These are phyloP conservation scores for Mycena venus DNA, from an alignment of 768 basidiomycete species.

Conservation along the genomic window DNA sequence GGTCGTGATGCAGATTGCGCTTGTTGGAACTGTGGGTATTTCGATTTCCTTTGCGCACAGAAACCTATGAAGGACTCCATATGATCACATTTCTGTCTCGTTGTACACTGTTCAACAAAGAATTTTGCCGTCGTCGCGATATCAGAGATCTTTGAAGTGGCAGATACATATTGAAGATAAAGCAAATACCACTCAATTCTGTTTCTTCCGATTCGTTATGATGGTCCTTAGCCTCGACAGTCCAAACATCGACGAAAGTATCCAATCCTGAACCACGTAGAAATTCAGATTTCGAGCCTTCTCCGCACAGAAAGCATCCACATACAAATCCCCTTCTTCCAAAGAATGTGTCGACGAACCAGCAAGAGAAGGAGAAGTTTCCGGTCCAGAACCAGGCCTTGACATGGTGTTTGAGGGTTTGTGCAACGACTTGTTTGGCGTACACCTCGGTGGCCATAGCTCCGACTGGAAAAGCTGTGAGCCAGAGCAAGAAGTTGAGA, in stretches of 20 bases:
- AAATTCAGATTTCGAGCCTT: not conserved
- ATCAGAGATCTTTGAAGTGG: too few relatives aligned
- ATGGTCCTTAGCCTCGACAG: conserved; percentile 21
- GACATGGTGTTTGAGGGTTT: conserved; percentile 27
- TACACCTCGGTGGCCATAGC: conserved; percentile 33
- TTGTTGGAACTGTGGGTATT: conserved; percentile 30
- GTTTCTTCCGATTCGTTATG: conserved; percentile 7
- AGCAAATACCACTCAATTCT: not conserved
- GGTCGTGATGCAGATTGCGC: conserved; percentile 32
- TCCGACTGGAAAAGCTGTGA: conserved; percentile 10
- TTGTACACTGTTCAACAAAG: too few relatives aligned
- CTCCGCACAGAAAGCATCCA: not conserved
- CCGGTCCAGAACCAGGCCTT: conserved; percentile 38
- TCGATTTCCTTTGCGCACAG: conserved; percentile 30
- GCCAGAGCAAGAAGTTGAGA: not conserved
- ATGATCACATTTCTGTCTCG: not conserved
- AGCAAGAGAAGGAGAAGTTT: conserved; percentile 23
- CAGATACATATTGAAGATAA: not conserved
- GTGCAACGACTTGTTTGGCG: conserved; percentile 32
- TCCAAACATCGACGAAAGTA: conserved; percentile 29
- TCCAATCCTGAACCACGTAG: conserved; percentile 13
- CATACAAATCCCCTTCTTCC: conserved; percentile 31
- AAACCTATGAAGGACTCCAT: conserved; percentile 15
- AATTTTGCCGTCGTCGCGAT: too few relatives aligned
- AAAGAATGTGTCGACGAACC: conserved; percentile 36